Base-by-base conservation (phyloP, 2,329 filamentous ascomycete species). In the Aspergillus ibericus region DNA sequence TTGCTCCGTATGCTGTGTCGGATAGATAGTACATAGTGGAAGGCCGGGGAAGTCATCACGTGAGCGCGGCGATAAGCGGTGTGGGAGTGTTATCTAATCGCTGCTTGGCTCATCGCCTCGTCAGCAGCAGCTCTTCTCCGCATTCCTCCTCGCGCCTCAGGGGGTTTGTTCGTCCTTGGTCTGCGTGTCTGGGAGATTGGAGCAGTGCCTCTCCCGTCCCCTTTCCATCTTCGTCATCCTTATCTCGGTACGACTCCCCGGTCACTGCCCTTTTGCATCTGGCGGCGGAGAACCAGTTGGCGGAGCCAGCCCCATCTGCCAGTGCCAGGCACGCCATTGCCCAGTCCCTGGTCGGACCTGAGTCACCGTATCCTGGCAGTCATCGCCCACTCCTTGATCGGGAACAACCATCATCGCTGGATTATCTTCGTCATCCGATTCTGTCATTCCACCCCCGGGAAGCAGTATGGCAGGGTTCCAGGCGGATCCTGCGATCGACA, bases 401-500 rank as follows among this genome's bases (percentile, higher is more conserved):
- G 10, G n/a, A 22, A 6, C 10, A 22, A 5, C 7, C 18, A 22
- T 15, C 6, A 22, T 42, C 2, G 22, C 18, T 6, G 38, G 10
- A 42, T 5, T 4, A 5, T 25, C 34, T 15, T 57, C 60, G 59
- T 35, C 16, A 27, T 22, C 18, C 9, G 16, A 29, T 18, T 35
- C 8, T 20, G 46, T 5, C n/a, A 10, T 20, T 20, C 8, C 7
- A n/a, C n/a, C n/a, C n/a, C n/a, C 34, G 34, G 20, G 10, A 46
- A 13, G 12, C 56, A 61, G 15, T 7, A 74, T 74, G 72, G 55
- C 70, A 6, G 59, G 55, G 35, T 61, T 63, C n/a, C 63, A 61
- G 40, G 12, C 50, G n/a, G 53, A 60, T 29, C 29, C 63, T 9
- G 47, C 59, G 36, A 77, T 80, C 61, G 77, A 80, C 63, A 78